Base-by-base conservation (phyloP, 106 monocot species). In the Amphibolis antarctica region DNA sequence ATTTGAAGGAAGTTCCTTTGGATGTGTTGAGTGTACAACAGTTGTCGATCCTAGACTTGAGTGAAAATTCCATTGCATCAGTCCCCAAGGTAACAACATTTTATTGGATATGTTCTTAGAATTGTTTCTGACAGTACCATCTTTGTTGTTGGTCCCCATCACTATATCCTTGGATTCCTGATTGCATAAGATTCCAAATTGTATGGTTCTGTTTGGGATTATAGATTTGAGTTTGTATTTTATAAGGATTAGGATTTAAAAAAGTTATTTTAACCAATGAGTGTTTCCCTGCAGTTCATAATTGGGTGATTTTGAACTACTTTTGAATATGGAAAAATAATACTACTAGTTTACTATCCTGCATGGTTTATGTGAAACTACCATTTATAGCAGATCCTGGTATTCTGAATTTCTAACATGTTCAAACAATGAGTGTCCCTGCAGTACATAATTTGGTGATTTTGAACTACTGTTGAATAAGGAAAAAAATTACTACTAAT, bases 11-110 rank as follows among this genome's bases (percentile, higher is more conserved):
- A 66, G 59, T 98, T 51, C 90, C 96, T 45, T 53, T 65, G 48
- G 75, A 76, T 20, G 47, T 98, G 63, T 28, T 91, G 68, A 60
- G 53, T 48, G 72, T 87, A 57, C 60, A 25, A 44, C 63, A 66
- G 26, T 63, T 98, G 23, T 61, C 74, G 31, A 76, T 98, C 79
- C 86, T 98, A 44, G 79, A 91, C 62, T 69, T 98, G 49, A 87
- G 87, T 71, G 87, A 98, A 69, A 98, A 98, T 73, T 46, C 64
- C 26, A 68, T 98, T 68, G 43, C 56, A 60, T 67, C 80, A 42
- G 21, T 98, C 36, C 90, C 96, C 12, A 61, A 82, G 84, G 96
- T 96, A 46, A 43, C 13, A n/a, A 29, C n/a, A 57, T 53, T 19
- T 26, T 56, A 13, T 56, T 27, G 36, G 36, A 36, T 4, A 36